Base-by-base conservation (phyloP, 2,329 filamentous ascomycete species). In the Diaporthe aspalathi region DNA sequence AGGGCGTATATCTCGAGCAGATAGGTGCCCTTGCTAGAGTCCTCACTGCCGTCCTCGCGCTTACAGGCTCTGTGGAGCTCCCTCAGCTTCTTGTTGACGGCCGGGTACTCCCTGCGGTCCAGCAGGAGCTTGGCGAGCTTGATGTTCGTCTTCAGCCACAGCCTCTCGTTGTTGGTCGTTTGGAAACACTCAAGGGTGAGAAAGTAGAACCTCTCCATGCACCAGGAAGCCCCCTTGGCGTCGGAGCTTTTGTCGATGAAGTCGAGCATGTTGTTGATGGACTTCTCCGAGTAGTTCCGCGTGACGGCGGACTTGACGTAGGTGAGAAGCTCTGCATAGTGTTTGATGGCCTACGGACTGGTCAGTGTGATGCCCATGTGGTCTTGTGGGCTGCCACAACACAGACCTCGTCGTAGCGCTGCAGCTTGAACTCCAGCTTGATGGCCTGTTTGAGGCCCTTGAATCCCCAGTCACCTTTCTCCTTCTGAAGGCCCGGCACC, bases 181-280 rank as follows among this genome's bases (percentile, higher is more conserved):
- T 98, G 95, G 83, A 99, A 98, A 71, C 95, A 97, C 76, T 94
- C 89, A 20, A 99, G 90, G 1, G 96, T 99, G 76, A 96, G 85
- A 1, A 94, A 95, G 83, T 98, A 99, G 85, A 99, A 97, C 74
- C 94, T 89, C 80, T 98, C 95, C 91, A 98, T 97, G 81, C 92
- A 95, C 74, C 89, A 86, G 77, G 92, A 92, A 29, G 93, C 91
- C 53, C 91, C 89, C 9, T 90, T 88, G 70, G 92, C 91, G 49
- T 92, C 88, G 16, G 90, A 87, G n/a, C 90, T 93, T 83, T 98
- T 98, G 82, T 98, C 95, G 75, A 99, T 96, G 80, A 93, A 97
- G 83, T 98, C 96, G 57, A 99, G 90, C 92, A 99, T 97, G 81
- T 98, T 98, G 84, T 98, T 98, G 84, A 99, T 97, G 16, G 95